Base-by-base conservation (phyloP, 345 rosid genomes). In the Brassica carinata region DNA sequence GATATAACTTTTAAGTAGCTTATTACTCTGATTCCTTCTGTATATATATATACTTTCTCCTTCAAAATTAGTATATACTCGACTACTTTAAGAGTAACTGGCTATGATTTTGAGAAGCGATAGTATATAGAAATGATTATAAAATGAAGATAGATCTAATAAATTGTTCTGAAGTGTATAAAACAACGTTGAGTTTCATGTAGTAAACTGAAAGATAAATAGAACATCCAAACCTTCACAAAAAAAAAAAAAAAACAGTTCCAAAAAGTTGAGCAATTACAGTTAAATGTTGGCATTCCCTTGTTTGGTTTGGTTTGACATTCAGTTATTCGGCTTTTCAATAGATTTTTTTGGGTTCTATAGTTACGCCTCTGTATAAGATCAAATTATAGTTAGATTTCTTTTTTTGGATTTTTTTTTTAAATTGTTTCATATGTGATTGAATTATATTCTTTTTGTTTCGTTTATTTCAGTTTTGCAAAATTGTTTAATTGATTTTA, bases 11-110 rank as follows among this genome's bases (percentile, higher is more conserved):
- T 13, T 48, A 23, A 23, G 55, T 30, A 59, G 72, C 58, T 26
- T 66, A 30, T 67, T 26, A 66, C 48, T 80, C 70, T 64, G 76
- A 18, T 75, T 30, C 58, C 3, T 74, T 69, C 69, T 40, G 8
- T 72, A 17, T 64, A 72, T 78, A 67, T 67, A 27, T 17, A 11
- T 57, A 67, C 40, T 8, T 40, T 17, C 5, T 64, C 38, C 67
- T 30, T 14, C 67, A 27, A 62, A 61, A 4, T 61, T 10, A 61
- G 65, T 61, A 1, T 23, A 61, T 23, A 62, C 66, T 3, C 15
- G 34, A 27, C 34, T 11, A 62, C 8, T 7, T 29, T 62, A 13
- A 62, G 34, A 11, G 34, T 27, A 27, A 62, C 66, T 62, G 66
- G 27, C 66, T 27, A 11, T 27, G 66, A 62, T 62, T 62, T 62